Percentiles rank a stretch among this genome's conserved stretches.
Conservation (phyloP, 2,329 filamentous ascomycete species). For the Tolypocladium paradoxum region DNA sequence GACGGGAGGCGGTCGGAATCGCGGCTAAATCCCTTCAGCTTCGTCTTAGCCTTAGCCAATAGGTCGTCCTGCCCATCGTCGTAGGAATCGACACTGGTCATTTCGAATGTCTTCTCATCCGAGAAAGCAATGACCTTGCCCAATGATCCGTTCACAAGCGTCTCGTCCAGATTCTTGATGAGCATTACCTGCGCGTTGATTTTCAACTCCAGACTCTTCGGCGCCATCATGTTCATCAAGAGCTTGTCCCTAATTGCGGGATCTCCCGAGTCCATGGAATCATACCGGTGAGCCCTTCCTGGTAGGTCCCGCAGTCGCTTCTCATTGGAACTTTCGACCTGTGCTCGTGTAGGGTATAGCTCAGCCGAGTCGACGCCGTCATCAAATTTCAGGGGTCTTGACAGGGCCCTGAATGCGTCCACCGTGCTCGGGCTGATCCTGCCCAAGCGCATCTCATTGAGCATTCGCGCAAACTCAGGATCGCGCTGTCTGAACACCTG, state of each 20-base stretch:
- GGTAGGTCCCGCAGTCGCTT: slow-evolving; percentile 60
- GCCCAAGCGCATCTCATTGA: slow-evolving; percentile 95
- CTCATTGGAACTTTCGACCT: slow-evolving; percentile 82
- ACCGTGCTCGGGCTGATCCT: slow-evolving; percentile 69
- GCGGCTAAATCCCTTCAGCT: slow-evolving; percentile 40
- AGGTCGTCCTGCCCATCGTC: slow-evolving; percentile 29
- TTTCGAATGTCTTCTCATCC: slow-evolving; percentile 27
- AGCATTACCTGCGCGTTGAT: slow-evolving; percentile 95
- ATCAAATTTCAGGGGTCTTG: slow-evolving; percentile 58
- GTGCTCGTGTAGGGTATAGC: slow-evolving; percentile 79
- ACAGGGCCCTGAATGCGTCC: slow-evolving; percentile 61
- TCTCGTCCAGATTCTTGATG: slow-evolving; percentile 98
- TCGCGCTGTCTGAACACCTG: slow-evolving; percentile 96
- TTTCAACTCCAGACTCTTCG: slow-evolving; percentile 68
- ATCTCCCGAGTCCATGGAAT: slow-evolving; percentile 70
- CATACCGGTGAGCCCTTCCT: slow-evolving; percentile 57
- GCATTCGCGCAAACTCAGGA: slow-evolving; percentile 77
- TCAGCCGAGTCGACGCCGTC: slow-evolving; percentile 69
- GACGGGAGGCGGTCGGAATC: slow-evolving; percentile 29
- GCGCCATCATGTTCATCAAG: slow-evolving; percentile 86
- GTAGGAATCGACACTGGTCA: slow-evolving; percentile 29
- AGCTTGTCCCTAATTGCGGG: slow-evolving; percentile 61
- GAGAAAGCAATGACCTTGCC: slow-evolving; percentile 57
- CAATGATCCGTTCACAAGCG: slow-evolving; percentile 85
- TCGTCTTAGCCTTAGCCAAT: slow-evolving; percentile 41